phyloP scores from a whole-genome alignment of 1,284 basidiomycete species.

The Golubevia sp. region DNA sequence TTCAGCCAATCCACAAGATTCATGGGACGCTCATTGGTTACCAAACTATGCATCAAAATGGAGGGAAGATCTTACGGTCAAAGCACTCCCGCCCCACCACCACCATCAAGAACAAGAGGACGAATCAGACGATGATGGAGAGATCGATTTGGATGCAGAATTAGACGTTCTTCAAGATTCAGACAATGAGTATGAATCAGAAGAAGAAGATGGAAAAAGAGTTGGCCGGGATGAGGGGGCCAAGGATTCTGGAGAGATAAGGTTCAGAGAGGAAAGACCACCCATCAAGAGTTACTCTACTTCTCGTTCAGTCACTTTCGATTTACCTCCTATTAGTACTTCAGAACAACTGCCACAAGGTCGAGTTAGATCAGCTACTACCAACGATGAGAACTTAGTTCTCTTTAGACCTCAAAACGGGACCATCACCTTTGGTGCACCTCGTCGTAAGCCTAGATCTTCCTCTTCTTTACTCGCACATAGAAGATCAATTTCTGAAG shows the following conservation, averaged over 20 bases:
- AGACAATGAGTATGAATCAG: not conserved
- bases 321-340: not conserved
- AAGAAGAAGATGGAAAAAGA: not conserved
- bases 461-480: not conserved
- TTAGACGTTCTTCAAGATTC: not conserved
- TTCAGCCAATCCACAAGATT: not conserved
- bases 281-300: not conserved
- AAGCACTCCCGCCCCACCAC: not conserved
- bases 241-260: not conserved
- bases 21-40: not conserved
- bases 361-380: not conserved
- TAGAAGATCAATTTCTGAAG: not conserved
- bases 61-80: not conserved
- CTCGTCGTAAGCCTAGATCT: not conserved
- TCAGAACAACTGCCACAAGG: not conserved
- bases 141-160: not conserved
- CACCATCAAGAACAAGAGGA: not conserved
- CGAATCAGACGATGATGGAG: not conserved
- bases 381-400: not conserved
- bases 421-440: not conserved
- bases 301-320: not conserved
- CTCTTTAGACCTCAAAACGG: not conserved
- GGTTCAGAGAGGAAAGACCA: not conserved
- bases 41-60: not conserved
- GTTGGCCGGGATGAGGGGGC: not conserved